Conservation (phyloP, 2,329 filamentous ascomycete species). For the Cyphellophora europaea region DNA sequence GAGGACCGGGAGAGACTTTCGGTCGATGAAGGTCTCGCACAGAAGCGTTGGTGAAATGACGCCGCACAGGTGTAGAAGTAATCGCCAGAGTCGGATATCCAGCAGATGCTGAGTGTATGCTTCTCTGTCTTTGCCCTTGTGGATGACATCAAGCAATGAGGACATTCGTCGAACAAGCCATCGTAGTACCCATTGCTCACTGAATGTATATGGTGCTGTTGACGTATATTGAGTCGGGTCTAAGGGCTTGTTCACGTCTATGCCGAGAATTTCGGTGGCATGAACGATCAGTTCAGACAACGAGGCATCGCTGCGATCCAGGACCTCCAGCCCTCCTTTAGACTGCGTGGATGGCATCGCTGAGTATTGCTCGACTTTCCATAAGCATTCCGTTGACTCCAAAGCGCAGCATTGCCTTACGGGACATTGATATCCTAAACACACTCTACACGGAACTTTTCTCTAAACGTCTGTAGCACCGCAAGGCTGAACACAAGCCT, state of each 20-base stretch:
- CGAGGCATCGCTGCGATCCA: conserved; percentile 33
- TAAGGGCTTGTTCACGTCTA: no score
- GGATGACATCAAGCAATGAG: neutral
- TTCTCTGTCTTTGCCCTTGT: neutral
- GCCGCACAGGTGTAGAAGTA: conserved; percentile 11
- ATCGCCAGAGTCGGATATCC: conserved; percentile 8
- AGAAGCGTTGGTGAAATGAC: conserved; percentile 11
- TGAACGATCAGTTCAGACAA: conserved; percentile 30
- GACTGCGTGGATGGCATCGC: no score
- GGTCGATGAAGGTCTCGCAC: conserved; percentile 14
- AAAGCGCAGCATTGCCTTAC: no score
- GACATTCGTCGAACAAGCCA: conserved; percentile 40
- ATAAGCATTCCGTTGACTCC: no score
- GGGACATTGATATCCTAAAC: no score
- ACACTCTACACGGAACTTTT: no score
- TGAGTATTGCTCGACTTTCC: no score
- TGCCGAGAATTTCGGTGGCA: conserved; percentile 34
- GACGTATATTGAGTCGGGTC: no score
- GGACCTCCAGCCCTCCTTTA: conserved; percentile 33
- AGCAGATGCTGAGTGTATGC: neutral
- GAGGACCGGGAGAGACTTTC: no score
- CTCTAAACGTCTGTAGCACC: no score
- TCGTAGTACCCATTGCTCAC: conserved; percentile 57
- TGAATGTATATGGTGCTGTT: conserved; percentile 25
- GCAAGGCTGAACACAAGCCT: no score